A percentile compares a stretch with the other conserved stretches of the same genome.
phyloP scores from a whole-genome alignment of 2,329 filamentous ascomycete species.

The Sporothrix curviconia region DNA sequence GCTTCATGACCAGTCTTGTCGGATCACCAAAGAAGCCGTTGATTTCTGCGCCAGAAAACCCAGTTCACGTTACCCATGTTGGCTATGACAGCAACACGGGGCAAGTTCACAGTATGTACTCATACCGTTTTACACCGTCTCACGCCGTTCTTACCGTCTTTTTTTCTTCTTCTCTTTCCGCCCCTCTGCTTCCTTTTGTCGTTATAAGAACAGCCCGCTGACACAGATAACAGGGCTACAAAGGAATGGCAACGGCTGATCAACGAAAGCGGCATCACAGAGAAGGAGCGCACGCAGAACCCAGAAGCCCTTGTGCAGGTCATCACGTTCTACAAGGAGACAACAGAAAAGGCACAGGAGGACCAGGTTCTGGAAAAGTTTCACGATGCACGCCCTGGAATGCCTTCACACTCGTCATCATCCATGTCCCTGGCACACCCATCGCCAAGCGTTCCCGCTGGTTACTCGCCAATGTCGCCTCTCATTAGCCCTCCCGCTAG shows the following conservation, averaged over 20 bases:
- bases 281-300: conserved; percentile 92
- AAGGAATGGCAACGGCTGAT: conserved; percentile 97
- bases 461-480: conserved; percentile 52
- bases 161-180: too few relatives aligned
- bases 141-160: too few relatives aligned
- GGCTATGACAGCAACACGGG: conserved; percentile 95
- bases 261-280: conserved; percentile 90
- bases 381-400: conserved; percentile 66
- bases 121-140: too few relatives aligned
- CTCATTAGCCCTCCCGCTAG: conserved; percentile 74
- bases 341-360: conserved; percentile 69
- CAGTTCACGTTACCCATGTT: conserved; percentile 95
- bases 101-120: conserved; percentile 88
- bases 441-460: conserved; percentile 34
- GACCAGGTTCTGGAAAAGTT: conserved; percentile 95
- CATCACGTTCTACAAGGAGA: conserved; percentile 95
- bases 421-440: conserved; percentile 37
- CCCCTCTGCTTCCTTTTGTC: too few relatives aligned
- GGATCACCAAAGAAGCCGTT: conserved; percentile 83
- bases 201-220: too few relatives aligned
- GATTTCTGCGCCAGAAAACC: conserved; percentile 97
- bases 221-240: conserved; percentile 60
- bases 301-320: conserved; percentile 95
- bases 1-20: conserved; percentile 76
- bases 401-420: conserved; percentile 36